phyloP scores from a whole-genome alignment of 805 yeast genomes.

The Saturnispora besseyi region DNA sequence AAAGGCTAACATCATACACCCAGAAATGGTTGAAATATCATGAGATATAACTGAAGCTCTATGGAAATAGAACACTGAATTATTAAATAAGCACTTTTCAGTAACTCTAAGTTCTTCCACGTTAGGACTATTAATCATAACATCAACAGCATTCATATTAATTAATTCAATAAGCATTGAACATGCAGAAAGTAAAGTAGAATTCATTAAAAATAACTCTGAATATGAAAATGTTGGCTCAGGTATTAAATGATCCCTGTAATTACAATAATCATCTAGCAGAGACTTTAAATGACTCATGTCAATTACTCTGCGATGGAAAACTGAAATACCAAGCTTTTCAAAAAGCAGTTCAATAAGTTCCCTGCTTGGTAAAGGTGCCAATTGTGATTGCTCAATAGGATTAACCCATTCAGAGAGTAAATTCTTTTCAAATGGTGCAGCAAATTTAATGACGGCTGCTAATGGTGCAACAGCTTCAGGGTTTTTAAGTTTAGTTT shows the following conservation, averaged over 20 bases:
- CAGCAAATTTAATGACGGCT: conserved; percentile 16
- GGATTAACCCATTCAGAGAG: conserved; percentile 30
- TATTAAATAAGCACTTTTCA: conserved; percentile 28
- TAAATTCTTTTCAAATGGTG: conserved; percentile 15
- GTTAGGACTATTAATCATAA: conserved; percentile 1
- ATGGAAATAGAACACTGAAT: conserved; percentile 45
- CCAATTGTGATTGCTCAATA: conserved; percentile 19
- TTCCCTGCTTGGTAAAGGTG: conserved; percentile 27
- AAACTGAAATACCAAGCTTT: conserved; percentile 4
- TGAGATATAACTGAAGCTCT: conserved; percentile 41
- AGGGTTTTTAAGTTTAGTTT: conserved; percentile 14
- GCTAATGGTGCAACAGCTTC: conserved; percentile 19
- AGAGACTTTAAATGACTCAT: conserved; percentile 7
- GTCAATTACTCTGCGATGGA: conserved; percentile 6
- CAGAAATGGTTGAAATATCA: conserved; percentile 44
- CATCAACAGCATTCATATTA: conserved; percentile 1
- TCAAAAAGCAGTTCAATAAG: conserved; percentile 15
- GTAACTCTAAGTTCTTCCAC: conserved; percentile 19
- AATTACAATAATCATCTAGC: conserved; percentile 16
- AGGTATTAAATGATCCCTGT: conserved; percentile 18
- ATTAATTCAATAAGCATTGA: conserved; percentile 8
- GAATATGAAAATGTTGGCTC: conserved; percentile 24
- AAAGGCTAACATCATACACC: conserved; percentile 37
- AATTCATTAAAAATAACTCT: conserved; percentile 27
- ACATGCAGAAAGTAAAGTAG: conserved; percentile 19